Conservation (phyloP, 2,329 filamentous ascomycete species). For the Colletotrichum karsti region DNA sequence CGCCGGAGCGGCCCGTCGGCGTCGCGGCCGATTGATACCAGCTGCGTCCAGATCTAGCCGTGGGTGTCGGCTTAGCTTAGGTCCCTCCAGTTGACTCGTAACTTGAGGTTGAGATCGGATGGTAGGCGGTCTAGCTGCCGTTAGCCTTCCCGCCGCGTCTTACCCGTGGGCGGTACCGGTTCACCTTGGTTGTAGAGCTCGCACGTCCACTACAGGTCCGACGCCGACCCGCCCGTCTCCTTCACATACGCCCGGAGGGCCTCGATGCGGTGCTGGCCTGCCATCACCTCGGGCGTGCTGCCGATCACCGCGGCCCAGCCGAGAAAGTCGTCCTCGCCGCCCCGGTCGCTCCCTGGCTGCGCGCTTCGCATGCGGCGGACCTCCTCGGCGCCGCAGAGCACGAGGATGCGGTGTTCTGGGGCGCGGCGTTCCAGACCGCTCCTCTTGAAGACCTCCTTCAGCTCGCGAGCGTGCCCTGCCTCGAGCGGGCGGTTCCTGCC, state of each 20-base stretch:
- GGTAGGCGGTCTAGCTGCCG: constrained; percentile 7
- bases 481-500: background rate
- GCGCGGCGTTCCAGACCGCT: background rate
- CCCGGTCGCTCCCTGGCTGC: background rate
- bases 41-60: constrained; percentile 28
- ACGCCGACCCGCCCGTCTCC: background rate
- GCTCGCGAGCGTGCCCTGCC: background rate
- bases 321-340: background rate
- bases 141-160: background rate
- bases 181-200: constrained; percentile 28
- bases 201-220: constrained; percentile 28
- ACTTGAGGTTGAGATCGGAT: constrained; percentile 17
- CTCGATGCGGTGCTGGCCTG: constrained; percentile 22
- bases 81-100: constrained; percentile 22
- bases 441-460: background rate
- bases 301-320: background rate
- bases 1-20: background rate
- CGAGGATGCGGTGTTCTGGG: background rate
- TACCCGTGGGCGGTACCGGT: background rate
- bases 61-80: constrained; percentile 23
- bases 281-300: constrained; percentile 1
- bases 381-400: background rate
- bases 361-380: background rate
- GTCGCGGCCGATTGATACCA: background rate
- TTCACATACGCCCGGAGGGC: constrained; percentile 21